phyloP scores from a whole-genome alignment of 495 filamentous ascomycete genomes.

The Aspergillus mulundensis region DNA sequence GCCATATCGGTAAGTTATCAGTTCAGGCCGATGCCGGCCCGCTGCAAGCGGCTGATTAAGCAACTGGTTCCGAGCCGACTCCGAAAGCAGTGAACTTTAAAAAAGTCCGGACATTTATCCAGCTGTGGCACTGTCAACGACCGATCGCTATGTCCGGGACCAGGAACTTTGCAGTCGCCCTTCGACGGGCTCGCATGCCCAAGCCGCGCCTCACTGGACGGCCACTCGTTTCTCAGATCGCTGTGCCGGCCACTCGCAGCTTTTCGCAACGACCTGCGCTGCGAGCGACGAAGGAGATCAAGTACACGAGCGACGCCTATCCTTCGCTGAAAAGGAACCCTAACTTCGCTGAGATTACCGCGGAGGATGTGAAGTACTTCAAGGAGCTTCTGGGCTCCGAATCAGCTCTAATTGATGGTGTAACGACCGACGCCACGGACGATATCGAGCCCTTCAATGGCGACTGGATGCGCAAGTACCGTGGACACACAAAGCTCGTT shows the following conservation, averaged over 20 bases:
- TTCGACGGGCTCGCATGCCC: slow-evolving; percentile 40
- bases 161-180: slow-evolving; percentile 34
- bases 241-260: slow-evolving; percentile 25
- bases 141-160: slow-evolving; percentile 34
- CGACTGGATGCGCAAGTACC: slow-evolving; percentile 99
- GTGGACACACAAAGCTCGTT: slow-evolving; percentile 81
- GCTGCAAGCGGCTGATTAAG: slow-evolving; percentile 2
- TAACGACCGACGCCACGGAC: slow-evolving; percentile 63
- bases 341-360: slow-evolving; percentile 63
- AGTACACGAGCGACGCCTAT: slow-evolving; percentile 79
- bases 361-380: slow-evolving; percentile 79
- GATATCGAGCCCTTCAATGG: slow-evolving; percentile 92
- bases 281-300: slow-evolving; percentile 49
- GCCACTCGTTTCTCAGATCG: slow-evolving; percentile 19
- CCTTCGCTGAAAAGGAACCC: slow-evolving; percentile 75
- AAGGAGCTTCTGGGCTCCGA: slow-evolving; percentile 65
- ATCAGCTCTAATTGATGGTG: slow-evolving; percentile 79
- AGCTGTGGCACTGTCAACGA: neutral
- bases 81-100: neutral
- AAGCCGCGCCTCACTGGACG: slow-evolving; percentile 27
- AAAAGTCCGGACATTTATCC: neutral
- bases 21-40: slow-evolving; percentile 2
- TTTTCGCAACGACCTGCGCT: slow-evolving; percentile 33
- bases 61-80: neutral
- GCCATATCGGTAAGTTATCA: neutral